Percentiles rank a stretch among this genome's conserved stretches.
Conservation (phyloP, 2,329 filamentous ascomycete genomes). For the Aspergillus sp. region DNA sequence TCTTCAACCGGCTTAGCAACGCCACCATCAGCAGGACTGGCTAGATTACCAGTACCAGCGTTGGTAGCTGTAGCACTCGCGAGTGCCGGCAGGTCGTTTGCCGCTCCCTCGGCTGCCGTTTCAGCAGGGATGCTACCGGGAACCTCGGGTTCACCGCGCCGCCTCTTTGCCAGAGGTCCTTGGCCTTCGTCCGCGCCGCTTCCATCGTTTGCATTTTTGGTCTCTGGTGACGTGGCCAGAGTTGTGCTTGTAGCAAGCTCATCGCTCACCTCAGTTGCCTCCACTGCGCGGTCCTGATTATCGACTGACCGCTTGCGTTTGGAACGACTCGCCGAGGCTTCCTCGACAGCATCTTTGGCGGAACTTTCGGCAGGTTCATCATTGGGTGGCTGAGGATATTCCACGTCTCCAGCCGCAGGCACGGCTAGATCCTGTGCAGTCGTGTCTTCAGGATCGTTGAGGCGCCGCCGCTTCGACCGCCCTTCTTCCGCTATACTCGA, state of each 20-base stretch:
- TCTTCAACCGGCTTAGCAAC: background rate
- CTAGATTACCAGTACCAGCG: too few relatives aligned
- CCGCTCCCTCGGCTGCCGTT: too few relatives aligned
- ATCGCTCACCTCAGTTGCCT: background rate
- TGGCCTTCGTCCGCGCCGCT: background rate
- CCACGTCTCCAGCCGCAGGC: background rate
- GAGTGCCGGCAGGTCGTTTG: background rate
- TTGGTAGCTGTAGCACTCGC: background rate
- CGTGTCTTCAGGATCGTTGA: constrained; percentile 5
- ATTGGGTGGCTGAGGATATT: background rate
- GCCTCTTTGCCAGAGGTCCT: background rate
- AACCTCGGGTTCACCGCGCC: background rate
- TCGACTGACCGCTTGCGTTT: background rate
- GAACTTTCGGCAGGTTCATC: background rate
- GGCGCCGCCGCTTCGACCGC: constrained; percentile 13
- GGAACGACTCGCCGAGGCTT: background rate
- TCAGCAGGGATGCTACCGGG: background rate
- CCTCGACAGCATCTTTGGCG: background rate
- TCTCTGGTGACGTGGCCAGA: background rate
- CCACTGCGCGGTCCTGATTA: background rate
- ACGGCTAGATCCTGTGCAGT: constrained; percentile 3
- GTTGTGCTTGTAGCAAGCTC: background rate
- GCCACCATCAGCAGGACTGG: background rate
- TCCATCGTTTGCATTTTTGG: background rate
- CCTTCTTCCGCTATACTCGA: constrained; percentile 4